Evolutionary conservation across 2,329 filamentous ascomycete genomes (phyloP), one percentile per base, ranked within the genome.

Genomic region (Lachnellula arida): DNA sequence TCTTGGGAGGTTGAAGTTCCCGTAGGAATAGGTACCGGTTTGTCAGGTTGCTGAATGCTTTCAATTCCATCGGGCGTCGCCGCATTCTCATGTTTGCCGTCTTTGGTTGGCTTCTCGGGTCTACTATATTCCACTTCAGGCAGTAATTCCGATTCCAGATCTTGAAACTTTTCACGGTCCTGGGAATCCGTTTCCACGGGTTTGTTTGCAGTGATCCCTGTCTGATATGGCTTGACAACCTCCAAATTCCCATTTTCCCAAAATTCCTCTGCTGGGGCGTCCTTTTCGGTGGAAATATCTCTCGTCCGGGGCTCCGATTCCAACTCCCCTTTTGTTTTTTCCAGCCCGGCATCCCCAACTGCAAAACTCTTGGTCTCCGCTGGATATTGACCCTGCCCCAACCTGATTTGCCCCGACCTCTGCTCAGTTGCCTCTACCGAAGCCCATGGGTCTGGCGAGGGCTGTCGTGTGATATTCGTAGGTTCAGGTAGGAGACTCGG

Each of bases 401-500:
- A 35, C 28, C 28, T n/a, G 14, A 6, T 25, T 34, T 2, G 17
- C 46, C 19, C 14, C 34, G n/a, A 17, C 7, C 5, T 19, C 14
- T 32, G 39, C 19, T 42, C 43, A 35, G 2, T 32, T 12, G 43
- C 40, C 22, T 9, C 19, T 28, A 35, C 39, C 25, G 56, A 49
- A 11, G 56, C 61, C 69, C 65, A 71, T 17, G 65, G 66, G 62
- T 69, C 66, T 5, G 65, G 63, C 14, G 66, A 65, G 25, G 62
- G 58, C 44, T 65, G 60, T 51, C 64, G 62, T 12, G 43, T 25
- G 46, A 58, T 48, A 15, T 54, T 49, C 23, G 28, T 25, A 53
- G 49, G 15, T n/a, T 59, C 56, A 22, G 57, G 51, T 2, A 62
- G 42, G 17, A 58, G 50, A 52, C 56, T 61, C 7, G 58, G 59